Evolutionary conservation across 805 yeast species (phyloP).

Genomic region (Sungouiella blattae): DNA sequence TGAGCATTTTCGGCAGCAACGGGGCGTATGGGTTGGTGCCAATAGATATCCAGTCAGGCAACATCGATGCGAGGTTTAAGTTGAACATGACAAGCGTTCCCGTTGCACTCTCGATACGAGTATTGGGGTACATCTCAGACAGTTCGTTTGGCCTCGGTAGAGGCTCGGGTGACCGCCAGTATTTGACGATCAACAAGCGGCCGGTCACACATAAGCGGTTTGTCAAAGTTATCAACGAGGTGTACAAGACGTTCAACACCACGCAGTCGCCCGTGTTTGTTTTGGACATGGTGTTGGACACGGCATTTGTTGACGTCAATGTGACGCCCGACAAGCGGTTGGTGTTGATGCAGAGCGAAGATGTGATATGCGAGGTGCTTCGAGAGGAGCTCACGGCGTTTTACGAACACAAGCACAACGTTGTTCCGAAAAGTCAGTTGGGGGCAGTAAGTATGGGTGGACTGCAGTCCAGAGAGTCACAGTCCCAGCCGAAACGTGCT

Average conservation of each 20-base stretch:
- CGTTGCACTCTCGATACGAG: constrained; percentile 2
- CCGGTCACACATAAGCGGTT: constrained; percentile 64
- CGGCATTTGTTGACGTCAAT: constrained; percentile 68
- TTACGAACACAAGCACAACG: constrained; percentile 40
- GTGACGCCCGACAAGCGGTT: constrained; percentile 89
- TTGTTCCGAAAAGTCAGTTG: constrained; percentile 30
- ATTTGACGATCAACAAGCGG: constrained; percentile 66
- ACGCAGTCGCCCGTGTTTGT: constrained; percentile 72
- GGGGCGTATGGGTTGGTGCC: constrained; percentile 57
- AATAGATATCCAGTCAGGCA: constrained; percentile 40
- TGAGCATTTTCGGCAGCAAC: constrained; percentile 67
- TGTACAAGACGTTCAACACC: constrained; percentile 66
- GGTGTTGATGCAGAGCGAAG: constrained; percentile 65
- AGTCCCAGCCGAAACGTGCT: no score
- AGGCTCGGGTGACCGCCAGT: constrained; percentile 69
- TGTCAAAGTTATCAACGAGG: constrained; percentile 62
- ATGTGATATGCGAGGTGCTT: constrained; percentile 51
- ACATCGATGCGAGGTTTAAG: constrained; percentile 22
- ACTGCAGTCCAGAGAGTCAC: no score
- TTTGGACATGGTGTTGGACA: constrained; percentile 53
- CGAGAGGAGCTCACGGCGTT: constrained; percentile 46
- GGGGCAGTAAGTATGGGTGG: constrained; percentile 16
- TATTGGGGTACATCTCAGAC: constrained; percentile 65
- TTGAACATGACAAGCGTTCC: constrained; percentile 14
- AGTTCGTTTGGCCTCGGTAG: constrained; percentile 73